phyloP scores from a whole-genome alignment of 2,329 filamentous ascomycete species.

The Cryoendolithus antarcticus region DNA sequence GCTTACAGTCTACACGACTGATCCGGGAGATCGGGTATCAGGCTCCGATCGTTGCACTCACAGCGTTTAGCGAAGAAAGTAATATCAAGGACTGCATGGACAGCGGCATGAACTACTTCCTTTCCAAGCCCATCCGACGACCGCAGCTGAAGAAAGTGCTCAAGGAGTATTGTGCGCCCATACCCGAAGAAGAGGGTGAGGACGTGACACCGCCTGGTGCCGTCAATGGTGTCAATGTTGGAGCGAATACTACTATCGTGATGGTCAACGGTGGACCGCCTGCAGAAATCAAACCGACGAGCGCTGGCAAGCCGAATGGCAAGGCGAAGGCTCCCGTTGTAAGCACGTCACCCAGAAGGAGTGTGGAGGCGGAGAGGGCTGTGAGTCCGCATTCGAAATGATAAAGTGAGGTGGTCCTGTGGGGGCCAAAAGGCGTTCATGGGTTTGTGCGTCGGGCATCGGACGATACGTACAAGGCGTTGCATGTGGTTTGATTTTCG shows the following conservation, averaged over 20 bases:
- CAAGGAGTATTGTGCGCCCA: conserved; percentile 68
- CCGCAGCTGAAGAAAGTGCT: conserved; percentile 77
- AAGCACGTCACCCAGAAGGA: not conserved
- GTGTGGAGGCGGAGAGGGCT: not conserved
- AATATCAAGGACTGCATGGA: conserved; percentile 57
- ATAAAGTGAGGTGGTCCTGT: too few relatives aligned
- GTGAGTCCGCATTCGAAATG: not conserved
- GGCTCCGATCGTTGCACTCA: conserved; percentile 79
- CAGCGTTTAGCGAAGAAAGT: conserved; percentile 80
- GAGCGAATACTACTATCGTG: not conserved
- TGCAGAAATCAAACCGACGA: not conserved
- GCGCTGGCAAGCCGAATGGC: conserved; percentile 1
- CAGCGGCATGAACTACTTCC: conserved; percentile 84
- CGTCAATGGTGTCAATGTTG: not conserved
- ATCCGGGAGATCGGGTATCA: conserved; percentile 80
- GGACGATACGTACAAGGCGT: too few relatives aligned
- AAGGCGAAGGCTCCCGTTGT: not conserved
- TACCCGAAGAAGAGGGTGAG: conserved; percentile 52
- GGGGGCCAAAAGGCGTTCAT: too few relatives aligned
- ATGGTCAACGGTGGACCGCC: not conserved
- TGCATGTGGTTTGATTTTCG: too few relatives aligned
- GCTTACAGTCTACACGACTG: conserved; percentile 70
- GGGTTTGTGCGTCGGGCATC: too few relatives aligned
- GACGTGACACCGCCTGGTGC: conserved; percentile 1
- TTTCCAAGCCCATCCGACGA: conserved; percentile 60